Evolutionary conservation across 2,329 filamentous ascomycete species (phyloP), one percentile per base, ranked within the genome.

Genomic region (Biscogniauxia sp.): DNA sequence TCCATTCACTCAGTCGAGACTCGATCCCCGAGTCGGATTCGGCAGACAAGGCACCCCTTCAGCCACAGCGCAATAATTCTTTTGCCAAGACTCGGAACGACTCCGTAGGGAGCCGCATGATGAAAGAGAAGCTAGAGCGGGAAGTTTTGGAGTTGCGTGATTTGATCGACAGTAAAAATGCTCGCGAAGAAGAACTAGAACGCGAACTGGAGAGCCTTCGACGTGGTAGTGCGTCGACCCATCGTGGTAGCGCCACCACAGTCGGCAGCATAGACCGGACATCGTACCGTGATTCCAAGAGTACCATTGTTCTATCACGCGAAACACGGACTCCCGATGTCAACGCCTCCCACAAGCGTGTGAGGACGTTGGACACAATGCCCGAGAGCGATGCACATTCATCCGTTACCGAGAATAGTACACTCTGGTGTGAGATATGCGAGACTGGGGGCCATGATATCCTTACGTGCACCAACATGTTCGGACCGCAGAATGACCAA

Each of bases 371-470:
- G 13, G 87, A 89, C 61, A 86, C 87, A 5, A 90, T 90, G 87
- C 82, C 82, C 51, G 89, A 90, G 74, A 90, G 85, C 70, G 89
- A 90, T 68, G 81, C 82, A 15, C 84, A 89, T 74, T 91, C 89
- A 45, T 86, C 84, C 26, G 84, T 86, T 20, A 91, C 89, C 49
- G 91, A 93, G 72, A 88, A 83, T 69, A 90, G 87, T 73, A 85
- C 83, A 17, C 83, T 93, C 64, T 96, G 91, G 90, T 98, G 94
- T 76, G 95, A 98, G 77, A 95, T 98, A 64, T 98, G 94, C 78
- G 93, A 97, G 78, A 91, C 91, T 37, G 84, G 86, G 53, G 93
- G 94, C 17, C 94, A 98, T 72, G 94, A 98, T 70, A 97, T 98
- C 62, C 81, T 98, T 59, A 96, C 91, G 20, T 98, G 94, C 81